Evolutionary conservation across 805 yeast genomes (phyloP), one percentile per base, ranked within the genome.

Genomic region (Sugiyamaella floridensis): DNA sequence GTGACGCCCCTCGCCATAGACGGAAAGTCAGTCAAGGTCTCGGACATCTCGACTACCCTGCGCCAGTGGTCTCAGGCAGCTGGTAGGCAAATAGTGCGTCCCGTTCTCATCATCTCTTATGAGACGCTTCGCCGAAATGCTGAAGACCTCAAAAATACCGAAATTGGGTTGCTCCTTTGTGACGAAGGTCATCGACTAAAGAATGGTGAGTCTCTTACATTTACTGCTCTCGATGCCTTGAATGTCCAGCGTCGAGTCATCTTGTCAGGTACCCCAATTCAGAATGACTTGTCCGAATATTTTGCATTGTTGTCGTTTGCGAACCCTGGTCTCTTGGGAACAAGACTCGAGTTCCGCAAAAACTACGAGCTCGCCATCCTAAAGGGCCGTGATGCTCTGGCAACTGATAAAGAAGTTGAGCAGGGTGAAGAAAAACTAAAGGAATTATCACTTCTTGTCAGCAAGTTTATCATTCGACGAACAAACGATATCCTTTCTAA

Each of bases 181-280:
- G 95, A 86, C 63, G 95, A 86, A 69, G 95, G 95, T 11, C 95
- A 86, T 64, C 72, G 93, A 54, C 71, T 86, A 59, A 86, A 86
- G 61, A 86, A 92, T 66, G 96, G 96, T 15, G 98, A 92, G 40
- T 89, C 97, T 1, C 77, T 85, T 50, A 93, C 99, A 0, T 92
- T 89, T 61, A 87, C 88, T 0, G 88, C 97, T 0, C 75, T 92
- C 42, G 83, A 88, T 62, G 78, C 89, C n/a, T 76, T 93, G 51
- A 81, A 85, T 49, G 92, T 96, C 65, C 82, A 84, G 48, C 76
- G 99, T 62, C 76, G 99, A 53, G 97, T 92, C 7, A 92, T 92
- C 58, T 71, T 92, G 19, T 88, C 97, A 1, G 99, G 99, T 40
- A 92, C 99, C 0, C 99, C 99, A 0, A 90, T 92, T 58, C 99